phyloP scores from a whole-genome alignment of 257 asterid genomes.

The Scutellaria baicalensis region DNA sequence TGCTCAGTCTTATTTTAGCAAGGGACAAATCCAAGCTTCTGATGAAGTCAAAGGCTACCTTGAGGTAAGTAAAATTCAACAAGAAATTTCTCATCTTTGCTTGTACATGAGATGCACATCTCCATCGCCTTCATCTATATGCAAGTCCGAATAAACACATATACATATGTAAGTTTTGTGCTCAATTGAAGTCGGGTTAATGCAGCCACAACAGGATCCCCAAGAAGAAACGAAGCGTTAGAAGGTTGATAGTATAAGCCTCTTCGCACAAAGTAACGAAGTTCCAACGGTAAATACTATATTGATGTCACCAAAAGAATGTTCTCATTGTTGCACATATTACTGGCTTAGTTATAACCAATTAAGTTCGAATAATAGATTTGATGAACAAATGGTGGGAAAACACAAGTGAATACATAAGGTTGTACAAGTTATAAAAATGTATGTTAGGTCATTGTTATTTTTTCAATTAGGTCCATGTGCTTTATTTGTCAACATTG shows the following conservation, averaged over 20 bases:
- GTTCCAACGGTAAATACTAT: neutral
- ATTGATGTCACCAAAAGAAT: too few relatives aligned
- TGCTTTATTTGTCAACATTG: too few relatives aligned
- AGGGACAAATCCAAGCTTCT: conserved; percentile 61
- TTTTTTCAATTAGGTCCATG: too few relatives aligned
- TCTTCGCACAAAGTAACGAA: neutral
- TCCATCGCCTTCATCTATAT: neutral
- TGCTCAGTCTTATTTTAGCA: conserved; percentile 61
- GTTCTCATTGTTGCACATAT: too few relatives aligned
- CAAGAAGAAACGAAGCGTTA: conserved; percentile 24
- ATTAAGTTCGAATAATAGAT: too few relatives aligned
- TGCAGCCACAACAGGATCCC: conserved; percentile 26
- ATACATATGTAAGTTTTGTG: neutral
- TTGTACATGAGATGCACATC: neutral
- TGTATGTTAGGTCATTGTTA: too few relatives aligned
- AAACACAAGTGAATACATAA: too few relatives aligned
- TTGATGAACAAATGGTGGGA: too few relatives aligned
- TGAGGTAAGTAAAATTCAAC: conserved; percentile 35
- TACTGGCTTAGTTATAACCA: too few relatives aligned
- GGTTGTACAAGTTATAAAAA: too few relatives aligned
- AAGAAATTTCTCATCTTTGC: neutral
- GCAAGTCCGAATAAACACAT: neutral
- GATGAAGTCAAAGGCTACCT: conserved; percentile 52
- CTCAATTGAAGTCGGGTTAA: conserved; percentile 3
- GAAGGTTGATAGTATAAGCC: neutral